Evolutionary conservation across 306 rosid species (phyloP).

Genomic region (Hippophae gyantsensis): DNA sequence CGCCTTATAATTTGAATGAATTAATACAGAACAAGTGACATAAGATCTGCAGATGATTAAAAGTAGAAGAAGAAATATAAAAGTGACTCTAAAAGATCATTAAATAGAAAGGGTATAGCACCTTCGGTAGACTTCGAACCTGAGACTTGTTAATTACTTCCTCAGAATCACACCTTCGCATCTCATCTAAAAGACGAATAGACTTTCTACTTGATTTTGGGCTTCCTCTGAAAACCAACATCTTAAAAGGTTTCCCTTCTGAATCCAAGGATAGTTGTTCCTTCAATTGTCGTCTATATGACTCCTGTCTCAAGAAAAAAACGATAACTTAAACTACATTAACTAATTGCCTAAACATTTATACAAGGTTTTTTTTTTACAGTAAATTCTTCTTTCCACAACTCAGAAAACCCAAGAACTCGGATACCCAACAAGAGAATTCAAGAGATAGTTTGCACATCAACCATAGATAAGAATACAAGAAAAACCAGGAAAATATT

Average conservation of each 20-base stretch:
- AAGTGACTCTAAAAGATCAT: neutral
- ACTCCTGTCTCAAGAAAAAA: conserved; percentile 33
- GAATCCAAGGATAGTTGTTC: conserved; percentile 53
- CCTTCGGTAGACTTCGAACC: conserved; percentile 50
- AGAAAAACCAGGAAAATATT: too few relatives aligned
- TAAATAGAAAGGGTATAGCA: conserved; percentile 4
- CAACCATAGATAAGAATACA: too few relatives aligned
- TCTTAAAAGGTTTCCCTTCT: conserved; percentile 62
- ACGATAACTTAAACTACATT: neutral
- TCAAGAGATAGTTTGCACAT: neutral
- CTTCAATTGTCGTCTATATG: conserved; percentile 43
- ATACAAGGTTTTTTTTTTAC: too few relatives aligned
- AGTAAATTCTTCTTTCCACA: neutral
- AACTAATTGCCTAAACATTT: neutral
- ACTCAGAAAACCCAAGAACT: neutral
- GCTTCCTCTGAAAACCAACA: conserved; percentile 77
- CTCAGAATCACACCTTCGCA: conserved; percentile 37
- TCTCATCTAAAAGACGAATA: conserved; percentile 46
- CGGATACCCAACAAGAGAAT: neutral
- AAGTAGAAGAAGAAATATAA: too few relatives aligned
- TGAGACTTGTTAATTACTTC: conserved; percentile 22
- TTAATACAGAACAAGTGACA: neutral
- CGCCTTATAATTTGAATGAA: neutral
- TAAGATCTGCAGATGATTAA: too few relatives aligned
- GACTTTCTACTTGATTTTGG: conserved; percentile 56